phyloP scores from a whole-genome alignment of 176 grass and related monocot species.

The Aegilops speltoides region DNA sequence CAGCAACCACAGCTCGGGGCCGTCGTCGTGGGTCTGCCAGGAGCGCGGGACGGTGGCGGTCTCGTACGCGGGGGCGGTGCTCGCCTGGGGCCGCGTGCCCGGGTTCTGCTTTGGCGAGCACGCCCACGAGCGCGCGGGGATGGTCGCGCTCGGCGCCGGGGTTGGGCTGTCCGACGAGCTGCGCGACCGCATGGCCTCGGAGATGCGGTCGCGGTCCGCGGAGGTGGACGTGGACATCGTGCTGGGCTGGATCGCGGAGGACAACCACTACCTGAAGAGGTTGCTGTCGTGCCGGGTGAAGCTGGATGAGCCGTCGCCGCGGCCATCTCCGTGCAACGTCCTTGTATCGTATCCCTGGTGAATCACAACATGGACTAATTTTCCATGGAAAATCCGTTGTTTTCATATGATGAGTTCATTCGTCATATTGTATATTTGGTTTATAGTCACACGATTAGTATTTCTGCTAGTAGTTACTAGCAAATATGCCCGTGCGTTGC shows the following conservation, averaged over 20 bases:
- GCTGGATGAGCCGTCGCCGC: background rate
- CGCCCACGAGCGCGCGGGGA: background rate
- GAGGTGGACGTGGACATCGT: conserved; percentile 3
- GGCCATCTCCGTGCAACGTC: background rate
- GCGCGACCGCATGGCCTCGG: background rate
- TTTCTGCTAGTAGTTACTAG: too few relatives aligned
- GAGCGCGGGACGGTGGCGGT: conserved; percentile 13
- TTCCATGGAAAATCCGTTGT: too few relatives aligned
- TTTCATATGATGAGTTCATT: too few relatives aligned
- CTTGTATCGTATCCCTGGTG: background rate
- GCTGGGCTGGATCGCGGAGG: background rate
- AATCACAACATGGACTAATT: background rate
- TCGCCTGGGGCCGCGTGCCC: conserved; percentile 26
- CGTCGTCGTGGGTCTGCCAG: background rate
- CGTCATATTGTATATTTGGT: too few relatives aligned
- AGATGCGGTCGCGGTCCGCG: background rate
- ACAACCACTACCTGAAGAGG: background rate
- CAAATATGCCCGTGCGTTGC: too few relatives aligned
- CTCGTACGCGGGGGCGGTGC: conserved; percentile 19
- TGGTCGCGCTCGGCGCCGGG: conserved; percentile 7
- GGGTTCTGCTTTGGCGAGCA: conserved; percentile 2
- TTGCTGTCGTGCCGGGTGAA: conserved; percentile 17
- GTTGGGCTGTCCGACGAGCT: conserved; percentile 20
- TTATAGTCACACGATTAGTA: too few relatives aligned
- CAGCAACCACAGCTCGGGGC: background rate